Conservation (phyloP, 148 eudicot species). For the Spergularia marina region DNA sequence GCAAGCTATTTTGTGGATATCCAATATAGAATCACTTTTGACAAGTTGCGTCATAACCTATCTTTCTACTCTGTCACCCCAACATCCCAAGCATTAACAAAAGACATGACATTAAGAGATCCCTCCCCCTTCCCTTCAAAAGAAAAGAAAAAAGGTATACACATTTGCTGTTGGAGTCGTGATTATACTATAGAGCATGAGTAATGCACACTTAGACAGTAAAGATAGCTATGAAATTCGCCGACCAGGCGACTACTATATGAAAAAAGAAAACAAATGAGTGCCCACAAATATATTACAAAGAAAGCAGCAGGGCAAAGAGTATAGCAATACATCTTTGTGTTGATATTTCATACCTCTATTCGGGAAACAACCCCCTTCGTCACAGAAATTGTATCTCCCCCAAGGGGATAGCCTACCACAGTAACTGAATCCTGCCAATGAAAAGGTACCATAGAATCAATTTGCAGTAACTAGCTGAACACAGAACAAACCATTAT, state of each 20-base stretch:
- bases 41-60: not conserved
- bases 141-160: too few species aligned
- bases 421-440: conserved; percentile 96
- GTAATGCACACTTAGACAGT: not conserved
- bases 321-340: not conserved
- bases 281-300: not conserved
- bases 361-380: conserved; percentile 96
- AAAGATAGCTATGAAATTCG: not conserved
- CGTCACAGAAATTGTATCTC: conserved; percentile 97
- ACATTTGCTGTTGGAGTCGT: too few species aligned
- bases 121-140: too few species aligned
- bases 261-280: not conserved
- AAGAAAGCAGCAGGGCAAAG: conserved; percentile 6
- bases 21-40: not conserved
- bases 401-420: conserved; percentile 98
- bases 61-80: not conserved
- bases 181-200: not conserved
- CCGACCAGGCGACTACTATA: not conserved
- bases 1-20: conserved; percentile 5
- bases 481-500: not conserved
- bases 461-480: not conserved
- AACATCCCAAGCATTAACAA: not conserved
- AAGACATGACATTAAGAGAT: not conserved
- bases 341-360: conserved; percentile 58
- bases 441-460: conserved; percentile 19